Evolutionary conservation across 169 alveolate genomes (phyloP), one percentile per base, ranked within the genome.

Genomic region (Babesia caballi): DNA sequence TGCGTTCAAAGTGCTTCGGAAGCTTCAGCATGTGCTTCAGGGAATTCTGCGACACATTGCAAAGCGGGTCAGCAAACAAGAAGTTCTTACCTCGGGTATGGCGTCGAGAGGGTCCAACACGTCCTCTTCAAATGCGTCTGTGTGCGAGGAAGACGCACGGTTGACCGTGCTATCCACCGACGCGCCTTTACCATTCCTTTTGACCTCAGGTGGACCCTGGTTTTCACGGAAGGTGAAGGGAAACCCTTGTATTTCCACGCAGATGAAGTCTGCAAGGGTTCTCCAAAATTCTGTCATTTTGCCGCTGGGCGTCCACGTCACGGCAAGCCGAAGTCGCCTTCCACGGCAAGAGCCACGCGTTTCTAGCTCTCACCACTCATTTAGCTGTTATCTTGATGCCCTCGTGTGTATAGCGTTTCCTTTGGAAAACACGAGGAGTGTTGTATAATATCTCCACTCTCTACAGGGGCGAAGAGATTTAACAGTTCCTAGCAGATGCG

Each of bases 1-100:
- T 35, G 66, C 76, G 66, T 59, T 88, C 93, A 44, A 83, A 60
- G 54, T 58, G 75, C 35, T 47, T 40, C 21, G 93, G 93, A 30
- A 88, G 75, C 46, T 56, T 63, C 32, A 66, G 25, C 93, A 88
- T 83, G 38, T 88, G 93, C 17, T 28, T 28, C 68, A 80, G 46
- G n/a, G 69, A 53, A 49, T 80, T 80, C 88, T 80, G 74, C 3
- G 33, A 0, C n/a, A 27, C 3, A 28, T 11, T 15, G 4, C 0
- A n/a, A 7, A 1, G 9, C 46, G 44, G 3, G 12, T 17, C 0
- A 25, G 8, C 27, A 3, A 57, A 51, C 0, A 0, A 12, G 3
- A 0, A 23, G 17, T 2, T 15, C 68, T 15, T 51, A 75, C 85
- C 69, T 75, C 46, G 11, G 85, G 85, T 28, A 75, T 75, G 0